Evolutionary conservation across 768 basidiomycete genomes (phyloP), one percentile per base, ranked within the genome.

Genomic region (Boletus rubropictus): DNA sequence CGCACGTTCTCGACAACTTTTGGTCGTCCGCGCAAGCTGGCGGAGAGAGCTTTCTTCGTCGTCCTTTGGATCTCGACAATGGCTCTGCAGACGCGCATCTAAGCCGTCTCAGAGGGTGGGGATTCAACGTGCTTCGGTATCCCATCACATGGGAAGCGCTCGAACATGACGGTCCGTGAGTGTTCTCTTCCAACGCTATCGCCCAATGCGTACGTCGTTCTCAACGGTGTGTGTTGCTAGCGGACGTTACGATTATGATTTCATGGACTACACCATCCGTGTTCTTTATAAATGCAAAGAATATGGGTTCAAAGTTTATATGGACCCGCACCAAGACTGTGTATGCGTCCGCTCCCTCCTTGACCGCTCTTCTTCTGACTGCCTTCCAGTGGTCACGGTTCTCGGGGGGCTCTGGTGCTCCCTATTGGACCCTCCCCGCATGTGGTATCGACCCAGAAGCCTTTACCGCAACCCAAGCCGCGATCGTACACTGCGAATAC

Each of bases 251-350:
- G 96, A 99, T 61, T 75, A 84, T 43, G 86, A 86, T 22, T 98
- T 84, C 61, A 92, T 98, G 72, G 86, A 95, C 60, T 97, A 98
- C 56, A 88, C 84, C 4, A 77, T 98, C 28, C 77, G 78, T 9
- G 83, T 95, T 0, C 74, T 98, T n/a, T 76, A 79, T 18, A 93
- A 93, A 65, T 93, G 90, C 70, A 92, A 93, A 61, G 82, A 87
- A 39, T 85, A 89, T 57, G 95, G 93, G 15, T 96, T 97, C 69
- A 79, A 79, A 62, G 84, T 93, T 11, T 96, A 82, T 66, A 82
- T 99, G 72, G 93, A 97, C 59, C 92, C 95, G 5, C 95, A 99
- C 65, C 96, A 99, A 65, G 95, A 99, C 59, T 78, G 80, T 34
- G 94, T 96, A 62, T 61, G 91, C 79, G 2, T 18, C 9, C 18